Evolutionary conservation across 2,329 filamentous ascomycete species (phyloP).

Genomic region (Phialocephala sp.): DNA sequence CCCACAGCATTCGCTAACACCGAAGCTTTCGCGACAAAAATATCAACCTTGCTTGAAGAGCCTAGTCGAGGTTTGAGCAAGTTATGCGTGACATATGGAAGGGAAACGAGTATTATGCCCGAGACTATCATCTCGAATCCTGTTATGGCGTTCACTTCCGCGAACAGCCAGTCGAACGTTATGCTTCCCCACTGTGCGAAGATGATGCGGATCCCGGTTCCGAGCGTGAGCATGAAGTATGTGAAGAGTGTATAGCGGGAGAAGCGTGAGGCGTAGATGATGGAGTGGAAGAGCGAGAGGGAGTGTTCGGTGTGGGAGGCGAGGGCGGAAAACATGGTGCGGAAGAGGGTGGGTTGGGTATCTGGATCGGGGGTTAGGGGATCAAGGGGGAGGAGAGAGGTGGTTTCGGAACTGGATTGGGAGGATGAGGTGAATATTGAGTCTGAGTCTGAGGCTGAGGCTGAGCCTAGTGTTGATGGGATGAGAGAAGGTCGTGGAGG

Average conservation of each 20-base stretch:
- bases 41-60: slow-evolving; percentile 16
- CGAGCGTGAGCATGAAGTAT: slow-evolving; percentile 25
- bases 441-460: background rate
- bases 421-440: background rate
- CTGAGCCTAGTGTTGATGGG: background rate
- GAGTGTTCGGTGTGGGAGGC: slow-evolving; percentile 17
- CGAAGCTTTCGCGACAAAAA: slow-evolving; percentile 24
- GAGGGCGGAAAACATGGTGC: slow-evolving; percentile 21
- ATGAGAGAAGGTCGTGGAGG: background rate
- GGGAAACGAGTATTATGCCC: slow-evolving; percentile 20
- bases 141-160: slow-evolving; percentile 23
- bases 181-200: slow-evolving; percentile 28
- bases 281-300: slow-evolving; percentile 14
- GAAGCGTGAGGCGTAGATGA: slow-evolving; percentile 17
- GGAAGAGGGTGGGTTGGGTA: slow-evolving; percentile 13
- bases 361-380: background rate
- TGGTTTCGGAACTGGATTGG: slow-evolving; percentile 20
- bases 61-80: slow-evolving; percentile 19
- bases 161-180: slow-evolving; percentile 26
- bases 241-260: slow-evolving; percentile 23
- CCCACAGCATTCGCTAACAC: slow-evolving; percentile 14
- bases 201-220: slow-evolving; percentile 17
- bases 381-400: slow-evolving; percentile 12
- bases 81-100: slow-evolving; percentile 21
- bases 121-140: slow-evolving; percentile 27